Conservation (phyloP, 805 yeast genomes). For the Candida piceae region DNA sequence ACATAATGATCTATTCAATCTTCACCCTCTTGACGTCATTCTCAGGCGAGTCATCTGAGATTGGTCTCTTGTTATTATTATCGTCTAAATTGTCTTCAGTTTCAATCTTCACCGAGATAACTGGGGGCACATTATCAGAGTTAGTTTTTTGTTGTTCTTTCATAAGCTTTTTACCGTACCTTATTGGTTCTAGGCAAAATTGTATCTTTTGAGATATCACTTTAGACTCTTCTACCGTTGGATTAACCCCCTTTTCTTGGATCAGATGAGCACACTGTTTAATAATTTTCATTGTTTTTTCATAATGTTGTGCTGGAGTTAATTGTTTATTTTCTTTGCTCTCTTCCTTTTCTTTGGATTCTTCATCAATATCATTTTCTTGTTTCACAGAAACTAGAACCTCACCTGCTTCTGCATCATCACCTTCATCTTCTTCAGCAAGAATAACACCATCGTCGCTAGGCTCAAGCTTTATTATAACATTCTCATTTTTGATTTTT, state of each 20-base stretch:
- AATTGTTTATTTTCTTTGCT: slow-evolving; percentile 4
- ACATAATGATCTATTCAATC: no score
- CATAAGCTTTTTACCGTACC: slow-evolving; percentile 21
- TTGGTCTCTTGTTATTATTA: slow-evolving; percentile 1
- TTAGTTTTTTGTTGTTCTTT: slow-evolving; percentile 8
- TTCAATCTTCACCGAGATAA: slow-evolving; percentile 2
- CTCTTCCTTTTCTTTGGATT: background rate
- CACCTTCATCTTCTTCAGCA: no score
- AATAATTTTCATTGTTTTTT: slow-evolving; percentile 41
- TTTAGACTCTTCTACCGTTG: slow-evolving; percentile 58
- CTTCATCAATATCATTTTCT: background rate
- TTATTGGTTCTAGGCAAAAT: slow-evolving; percentile 54
- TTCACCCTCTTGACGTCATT: slow-evolving; percentile 20
- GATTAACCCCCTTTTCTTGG: slow-evolving; percentile 34
- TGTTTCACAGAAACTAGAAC: background rate
- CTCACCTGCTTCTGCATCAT: slow-evolving; percentile 12
- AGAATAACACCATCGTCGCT: slow-evolving; percentile 1
- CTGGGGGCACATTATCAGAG: background rate
- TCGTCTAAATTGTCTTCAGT: slow-evolving; percentile 11
- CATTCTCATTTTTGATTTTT: background rate
- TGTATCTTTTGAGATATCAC: slow-evolving; percentile 59
- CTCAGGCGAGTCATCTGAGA: background rate
- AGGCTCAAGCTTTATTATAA: no score
- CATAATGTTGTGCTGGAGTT: slow-evolving; percentile 31
- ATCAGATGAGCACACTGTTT: slow-evolving; percentile 45